Conservation (phyloP, 441 rosid species). For the Arabidopsis lyrata region DNA sequence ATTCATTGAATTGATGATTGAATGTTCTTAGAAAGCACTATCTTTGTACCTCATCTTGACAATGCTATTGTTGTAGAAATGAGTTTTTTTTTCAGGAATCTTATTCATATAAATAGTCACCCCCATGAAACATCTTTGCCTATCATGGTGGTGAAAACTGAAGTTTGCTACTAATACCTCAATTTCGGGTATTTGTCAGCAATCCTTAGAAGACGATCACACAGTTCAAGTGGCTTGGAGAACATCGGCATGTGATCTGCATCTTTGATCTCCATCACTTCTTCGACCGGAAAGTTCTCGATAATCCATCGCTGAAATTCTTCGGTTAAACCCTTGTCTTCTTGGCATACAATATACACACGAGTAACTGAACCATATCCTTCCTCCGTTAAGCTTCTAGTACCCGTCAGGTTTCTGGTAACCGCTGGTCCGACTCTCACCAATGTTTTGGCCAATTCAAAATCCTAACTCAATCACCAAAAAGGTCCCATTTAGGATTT, state of each 20-base stretch:
- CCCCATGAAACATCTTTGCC: constrained; percentile 2
- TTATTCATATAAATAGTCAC: constrained; percentile 27
- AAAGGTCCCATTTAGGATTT: background rate
- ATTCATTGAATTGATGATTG: constrained; percentile 24
- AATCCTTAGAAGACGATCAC: constrained; percentile 31
- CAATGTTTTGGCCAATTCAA: constrained; percentile 52
- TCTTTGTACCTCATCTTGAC: constrained; percentile 19
- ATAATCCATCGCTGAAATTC: constrained; percentile 50
- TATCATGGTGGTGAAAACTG: background rate
- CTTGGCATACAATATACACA: constrained; percentile 41
- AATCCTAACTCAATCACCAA: constrained; percentile 47
- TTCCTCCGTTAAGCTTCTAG: constrained; percentile 38
- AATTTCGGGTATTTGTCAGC: constrained; percentile 41
- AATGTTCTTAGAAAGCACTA: constrained; percentile 10
- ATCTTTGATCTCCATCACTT: constrained; percentile 39
- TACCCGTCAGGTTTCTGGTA: constrained; percentile 37
- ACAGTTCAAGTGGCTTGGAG: constrained; percentile 39
- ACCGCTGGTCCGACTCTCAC: constrained; percentile 49
- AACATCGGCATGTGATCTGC: constrained; percentile 46
- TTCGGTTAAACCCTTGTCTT: constrained; percentile 38
- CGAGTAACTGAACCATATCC: constrained; percentile 52
- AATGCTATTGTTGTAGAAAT: constrained; percentile 37
- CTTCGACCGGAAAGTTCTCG: constrained; percentile 35
- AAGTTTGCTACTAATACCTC: background rate
- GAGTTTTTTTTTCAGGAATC: constrained; percentile 3